Evolutionary conservation across 805 yeast genomes (phyloP), one percentile per base, ranked within the genome.

Genomic region (Torulaspora quercuum): DNA sequence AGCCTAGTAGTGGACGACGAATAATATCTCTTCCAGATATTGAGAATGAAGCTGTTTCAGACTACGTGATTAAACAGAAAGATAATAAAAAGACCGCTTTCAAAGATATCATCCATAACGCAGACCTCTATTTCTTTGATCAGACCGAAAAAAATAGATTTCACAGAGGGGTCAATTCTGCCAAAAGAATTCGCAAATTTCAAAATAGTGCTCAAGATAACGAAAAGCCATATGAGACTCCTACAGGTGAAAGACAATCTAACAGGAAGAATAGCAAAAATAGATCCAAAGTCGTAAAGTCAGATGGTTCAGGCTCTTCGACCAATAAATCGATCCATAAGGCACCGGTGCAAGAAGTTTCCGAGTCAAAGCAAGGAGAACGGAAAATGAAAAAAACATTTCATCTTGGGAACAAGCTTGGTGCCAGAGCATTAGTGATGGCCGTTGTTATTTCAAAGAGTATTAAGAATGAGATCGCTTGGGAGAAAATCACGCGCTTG

Each of bases 401-500:
- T 37, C 55, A 55, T 27, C 42, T 57, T 12, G 57, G 58, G 2
- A 56, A 65, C 19, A 64, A 67, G 29, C 47, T 64, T 4, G 81
- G 82, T 41, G 67, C 75, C 1, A 72, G 78, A 14, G 63, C 68
- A 2, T 63, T 87, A 25, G 74, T 78, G 46, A 70, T 85, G 42
- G 72, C 80, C 2, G 82, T 82, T 9, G 76, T 82, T 8, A 79
- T 85, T 12, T 73, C 81, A 3, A 78, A 80, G 44, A 73, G 88
- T 10, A 69, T 82, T 25, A 68, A 60, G 11, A 69, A 73, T 28
- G 75, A 75, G 10, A 80, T 84, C 24, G 79, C 77, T 41, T 88
- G 94, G 82, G 70, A 69, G 0, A 59, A 68, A 22, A 77, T 88
- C 5, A 68, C 81, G 0, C 52, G 50, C 0, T 55, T 75, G 5